Evolutionary conservation across 768 basidiomycete genomes (phyloP), one percentile per base, ranked within the genome.

Genomic region (Saitozyma sp.): DNA sequence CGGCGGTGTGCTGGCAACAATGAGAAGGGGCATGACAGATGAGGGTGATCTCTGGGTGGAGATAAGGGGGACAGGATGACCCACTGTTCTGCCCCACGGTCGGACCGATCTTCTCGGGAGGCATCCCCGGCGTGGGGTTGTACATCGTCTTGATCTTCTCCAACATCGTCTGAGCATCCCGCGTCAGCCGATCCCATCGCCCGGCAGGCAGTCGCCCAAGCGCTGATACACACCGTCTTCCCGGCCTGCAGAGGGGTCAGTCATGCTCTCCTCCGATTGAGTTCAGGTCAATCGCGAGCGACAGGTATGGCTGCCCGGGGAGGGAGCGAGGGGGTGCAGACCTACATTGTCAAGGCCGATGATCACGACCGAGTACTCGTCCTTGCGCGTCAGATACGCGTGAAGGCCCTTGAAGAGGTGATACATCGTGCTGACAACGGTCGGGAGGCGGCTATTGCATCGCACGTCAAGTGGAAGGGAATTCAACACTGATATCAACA

Each of bases 81-180:
- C 68, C 66, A 95, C 95, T 95, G 79, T 98, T 98, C 81, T 98
- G 95, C 0, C 96, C 96, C 3, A 99, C 90, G 0, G 96, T 99
- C 1, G 96, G 96, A 0, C 85, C 91, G 69, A 99, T 97, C 81
- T 92, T 96, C 69, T 92, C 89, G 0, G 94, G 88, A 43, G 89
- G 83, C n/a, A 96, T 85, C 0, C 91, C 91, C 0, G 93, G 92
- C 0, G 85, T 86, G 45, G 89, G 86, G 75, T 88, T 95, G 76
- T 94, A 97, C 0, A 91, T 80, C 0, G 90, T 92, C 83, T 97
- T 98, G 61, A 97, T 93, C 78, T 88, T 89, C 82, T 97, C 94
- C 49, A 96, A 83, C 64, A 93, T 81, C 0, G 90, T 92, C 90
- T 93, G 68, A 42, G 59, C 53, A 29, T 29, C 29, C n/a, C 20